Conservation (phyloP, 2,329 filamentous ascomycete species). For the Fusarium beomiforme region DNA sequence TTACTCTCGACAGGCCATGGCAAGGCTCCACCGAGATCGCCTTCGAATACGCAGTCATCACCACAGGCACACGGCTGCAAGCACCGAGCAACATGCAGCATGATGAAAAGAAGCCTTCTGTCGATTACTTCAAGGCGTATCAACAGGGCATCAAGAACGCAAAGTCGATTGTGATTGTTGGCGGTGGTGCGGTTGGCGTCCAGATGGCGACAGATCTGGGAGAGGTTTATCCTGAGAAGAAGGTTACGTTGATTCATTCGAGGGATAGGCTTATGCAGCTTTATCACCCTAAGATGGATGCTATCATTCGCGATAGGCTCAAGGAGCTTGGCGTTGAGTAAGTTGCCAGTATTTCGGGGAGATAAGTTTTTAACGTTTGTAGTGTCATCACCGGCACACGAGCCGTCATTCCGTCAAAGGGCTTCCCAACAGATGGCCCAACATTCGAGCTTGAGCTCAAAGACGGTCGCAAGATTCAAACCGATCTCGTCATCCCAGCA, state of each 20-base stretch:
- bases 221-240: constrained; percentile 39
- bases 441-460: constrained; percentile 34
- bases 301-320: constrained; percentile 30
- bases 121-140: constrained; percentile 38
- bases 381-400: constrained; percentile 38
- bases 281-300: constrained; percentile 40
- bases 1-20: constrained; percentile 38
- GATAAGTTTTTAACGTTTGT: background rate
- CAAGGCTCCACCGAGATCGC: constrained; percentile 37
- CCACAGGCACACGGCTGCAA: constrained; percentile 37
- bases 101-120: constrained; percentile 33
- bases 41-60: constrained; percentile 38
- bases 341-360: accelerated
- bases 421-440: constrained; percentile 35
- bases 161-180: constrained; percentile 38
- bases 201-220: constrained; percentile 43
- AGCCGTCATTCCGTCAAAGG: constrained; percentile 29
- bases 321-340: constrained; percentile 39
- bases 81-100: constrained; percentile 39
- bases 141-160: constrained; percentile 35
- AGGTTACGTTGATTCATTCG: constrained; percentile 38
- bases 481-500: constrained; percentile 38
- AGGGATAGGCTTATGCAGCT: constrained; percentile 39
- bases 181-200: constrained; percentile 39
- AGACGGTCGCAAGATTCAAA: constrained; percentile 32